A percentile compares a stretch with the other conserved stretches of the same genome.
phyloP scores from a whole-genome alignment of 331 rosid species.

The Prunus yedoensis region DNA sequence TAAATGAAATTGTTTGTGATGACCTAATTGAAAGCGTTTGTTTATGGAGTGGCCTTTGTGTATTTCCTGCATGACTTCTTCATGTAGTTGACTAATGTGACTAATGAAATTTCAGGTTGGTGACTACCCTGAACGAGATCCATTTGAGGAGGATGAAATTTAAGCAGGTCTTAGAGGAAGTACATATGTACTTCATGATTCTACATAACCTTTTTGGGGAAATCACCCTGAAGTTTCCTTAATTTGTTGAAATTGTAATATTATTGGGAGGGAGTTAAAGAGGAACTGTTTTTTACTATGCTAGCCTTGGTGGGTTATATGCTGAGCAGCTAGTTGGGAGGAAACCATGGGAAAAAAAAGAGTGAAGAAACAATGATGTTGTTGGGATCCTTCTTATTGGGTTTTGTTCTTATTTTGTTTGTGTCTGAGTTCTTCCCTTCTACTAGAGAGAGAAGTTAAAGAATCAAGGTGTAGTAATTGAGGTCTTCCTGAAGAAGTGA shows the following conservation, averaged over 20 bases:
- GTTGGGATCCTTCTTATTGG: background rate
- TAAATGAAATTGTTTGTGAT: background rate
- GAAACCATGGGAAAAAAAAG: background rate
- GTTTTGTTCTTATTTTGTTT: background rate
- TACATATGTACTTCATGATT: background rate
- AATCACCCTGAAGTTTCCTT: background rate
- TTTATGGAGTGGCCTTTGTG: background rate
- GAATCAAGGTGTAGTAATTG: too few relatives aligned
- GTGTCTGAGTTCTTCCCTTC: too few relatives aligned
- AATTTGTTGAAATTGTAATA: background rate
- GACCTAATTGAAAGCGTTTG: background rate
- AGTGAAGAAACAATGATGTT: background rate
- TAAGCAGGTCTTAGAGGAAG: conserved; percentile 25
- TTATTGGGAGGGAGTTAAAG: background rate
- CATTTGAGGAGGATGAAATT: conserved; percentile 83
- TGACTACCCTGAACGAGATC: conserved; percentile 86
- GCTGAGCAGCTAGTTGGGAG: background rate
- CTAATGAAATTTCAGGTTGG: conserved; percentile 61
- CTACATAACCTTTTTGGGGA: background rate
- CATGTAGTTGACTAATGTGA: conserved; percentile 6
- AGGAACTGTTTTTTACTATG: background rate
- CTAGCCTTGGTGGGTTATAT: background rate
- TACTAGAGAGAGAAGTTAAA: too few relatives aligned
- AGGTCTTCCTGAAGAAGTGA: too few relatives aligned
- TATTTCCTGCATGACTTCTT: background rate